Conservation (phyloP, 2,329 filamentous ascomycete species). For the Alternaria gaisen region DNA sequence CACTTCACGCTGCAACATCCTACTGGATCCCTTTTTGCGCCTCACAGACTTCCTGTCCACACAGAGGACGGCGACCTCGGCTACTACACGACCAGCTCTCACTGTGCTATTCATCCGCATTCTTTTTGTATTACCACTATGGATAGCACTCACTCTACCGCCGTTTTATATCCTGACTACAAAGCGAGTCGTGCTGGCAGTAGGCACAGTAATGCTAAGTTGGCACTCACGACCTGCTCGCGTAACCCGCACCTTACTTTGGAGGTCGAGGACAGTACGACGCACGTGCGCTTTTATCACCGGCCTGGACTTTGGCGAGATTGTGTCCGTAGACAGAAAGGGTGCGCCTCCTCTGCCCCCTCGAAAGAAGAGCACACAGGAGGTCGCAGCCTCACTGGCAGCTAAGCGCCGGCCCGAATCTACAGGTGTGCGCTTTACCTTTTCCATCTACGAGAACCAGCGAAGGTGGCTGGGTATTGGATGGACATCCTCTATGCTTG, state of each 20-base stretch:
- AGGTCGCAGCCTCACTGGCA: slow-evolving; percentile 57
- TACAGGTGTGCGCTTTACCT: slow-evolving; percentile 91
- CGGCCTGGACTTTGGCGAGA: slow-evolving; percentile 74
- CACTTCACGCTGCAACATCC: slow-evolving; percentile 88
- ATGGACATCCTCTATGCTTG: slow-evolving; percentile 91
- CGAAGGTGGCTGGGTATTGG: slow-evolving; percentile 92
- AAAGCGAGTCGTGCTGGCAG: slow-evolving; percentile 79
- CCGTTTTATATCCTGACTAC: slow-evolving; percentile 87
- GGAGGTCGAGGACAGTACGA: slow-evolving; percentile 83
- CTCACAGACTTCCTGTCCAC: slow-evolving; percentile 94
- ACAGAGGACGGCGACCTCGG: slow-evolving; percentile 87
- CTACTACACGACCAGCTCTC: slow-evolving; percentile 87
- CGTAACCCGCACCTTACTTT: slow-evolving; percentile 85
- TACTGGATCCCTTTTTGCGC: slow-evolving; percentile 86
- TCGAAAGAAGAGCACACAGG: slow-evolving; percentile 57
- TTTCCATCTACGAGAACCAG: slow-evolving; percentile 96
- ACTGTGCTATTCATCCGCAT: slow-evolving; percentile 91
- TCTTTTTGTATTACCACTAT: slow-evolving; percentile 85
- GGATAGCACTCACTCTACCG: slow-evolving; percentile 82
- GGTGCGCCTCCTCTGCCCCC: slow-evolving; percentile 51
- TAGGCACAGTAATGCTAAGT: slow-evolving; percentile 86
- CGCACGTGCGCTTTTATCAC: slow-evolving; percentile 76
- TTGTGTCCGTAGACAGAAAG: slow-evolving; percentile 36
- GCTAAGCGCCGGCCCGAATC: slow-evolving; percentile 59
- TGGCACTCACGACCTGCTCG: slow-evolving; percentile 91